Conservation (phyloP, 2,329 filamentous ascomycete genomes). For the Diaporthe velutina region DNA sequence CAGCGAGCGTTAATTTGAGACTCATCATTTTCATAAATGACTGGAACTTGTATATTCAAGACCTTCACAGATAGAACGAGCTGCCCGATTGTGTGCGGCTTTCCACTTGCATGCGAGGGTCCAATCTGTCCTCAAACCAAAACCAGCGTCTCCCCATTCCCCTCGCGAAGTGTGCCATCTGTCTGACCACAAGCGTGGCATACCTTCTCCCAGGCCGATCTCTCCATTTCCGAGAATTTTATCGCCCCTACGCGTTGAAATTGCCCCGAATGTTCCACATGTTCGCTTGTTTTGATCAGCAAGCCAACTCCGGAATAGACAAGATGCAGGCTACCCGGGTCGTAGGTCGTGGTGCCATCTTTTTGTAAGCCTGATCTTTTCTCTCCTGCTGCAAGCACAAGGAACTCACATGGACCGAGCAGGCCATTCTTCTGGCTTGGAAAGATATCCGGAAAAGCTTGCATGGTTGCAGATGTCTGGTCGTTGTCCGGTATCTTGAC, state of each 20-base stretch:
- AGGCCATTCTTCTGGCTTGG: background rate
- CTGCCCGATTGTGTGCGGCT: too few relatives aligned
- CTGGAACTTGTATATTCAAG: too few relatives aligned
- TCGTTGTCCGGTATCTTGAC: background rate
- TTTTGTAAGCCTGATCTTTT: background rate
- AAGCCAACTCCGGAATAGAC: background rate
- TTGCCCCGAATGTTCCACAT: background rate
- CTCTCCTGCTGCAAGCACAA: background rate
- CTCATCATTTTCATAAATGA: too few relatives aligned
- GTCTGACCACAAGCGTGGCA: background rate
- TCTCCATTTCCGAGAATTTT: background rate
- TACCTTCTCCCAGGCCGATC: background rate
- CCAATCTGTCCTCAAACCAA: conserved; percentile 1
- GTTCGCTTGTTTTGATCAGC: background rate
- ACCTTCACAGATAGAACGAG: too few relatives aligned
- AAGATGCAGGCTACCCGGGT: background rate
- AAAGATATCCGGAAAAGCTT: background rate
- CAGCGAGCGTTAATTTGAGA: too few relatives aligned
- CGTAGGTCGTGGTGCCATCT: background rate
- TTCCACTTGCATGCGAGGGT: too few relatives aligned
- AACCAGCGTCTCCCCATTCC: background rate
- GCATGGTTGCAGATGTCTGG: background rate
- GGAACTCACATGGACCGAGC: background rate
- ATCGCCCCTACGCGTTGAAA: background rate
- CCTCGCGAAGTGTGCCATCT: background rate